Evolutionary conservation across 768 basidiomycete species (phyloP).

Genomic region (Pleurotus pulmonarius): DNA sequence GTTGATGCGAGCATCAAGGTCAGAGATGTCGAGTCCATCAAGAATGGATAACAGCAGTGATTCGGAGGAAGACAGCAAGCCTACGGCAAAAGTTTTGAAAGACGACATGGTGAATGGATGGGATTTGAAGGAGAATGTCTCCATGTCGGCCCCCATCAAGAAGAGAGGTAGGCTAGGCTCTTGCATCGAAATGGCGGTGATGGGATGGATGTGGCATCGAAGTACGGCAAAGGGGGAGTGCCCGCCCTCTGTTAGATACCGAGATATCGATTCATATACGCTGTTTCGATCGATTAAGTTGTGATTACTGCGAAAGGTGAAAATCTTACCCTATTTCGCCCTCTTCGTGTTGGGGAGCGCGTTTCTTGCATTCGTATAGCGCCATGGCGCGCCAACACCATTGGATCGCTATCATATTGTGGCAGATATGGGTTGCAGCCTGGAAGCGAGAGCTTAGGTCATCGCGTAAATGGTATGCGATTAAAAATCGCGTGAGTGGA

Average conservation of each 20-base stretch:
- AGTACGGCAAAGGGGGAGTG: constrained; percentile 1
- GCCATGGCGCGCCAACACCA: constrained; percentile 6
- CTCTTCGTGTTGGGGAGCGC: background rate
- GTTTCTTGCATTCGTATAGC: background rate
- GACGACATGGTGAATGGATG: background rate
- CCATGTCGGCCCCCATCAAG: background rate
- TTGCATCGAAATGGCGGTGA: constrained; percentile 6
- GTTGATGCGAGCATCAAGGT: background rate
- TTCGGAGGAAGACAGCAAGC: background rate
- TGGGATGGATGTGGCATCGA: background rate
- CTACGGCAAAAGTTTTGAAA: background rate
- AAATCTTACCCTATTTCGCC: background rate
- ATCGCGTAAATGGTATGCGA: constrained; percentile 7
- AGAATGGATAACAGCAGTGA: background rate
- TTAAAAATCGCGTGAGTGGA: constrained; percentile 5
- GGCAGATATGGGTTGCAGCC: background rate
- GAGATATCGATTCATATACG: background rate
- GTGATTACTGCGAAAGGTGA: background rate
- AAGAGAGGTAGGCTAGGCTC: constrained; percentile 7
- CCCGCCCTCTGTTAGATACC: background rate
- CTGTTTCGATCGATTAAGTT: background rate
- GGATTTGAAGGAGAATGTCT: constrained; percentile 4
- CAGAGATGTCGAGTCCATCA: background rate
- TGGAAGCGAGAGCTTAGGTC: constrained; percentile 1
- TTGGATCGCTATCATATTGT: background rate